Conservation (phyloP, 768 basidiomycete genomes). For the Boletus tomentosulus region DNA sequence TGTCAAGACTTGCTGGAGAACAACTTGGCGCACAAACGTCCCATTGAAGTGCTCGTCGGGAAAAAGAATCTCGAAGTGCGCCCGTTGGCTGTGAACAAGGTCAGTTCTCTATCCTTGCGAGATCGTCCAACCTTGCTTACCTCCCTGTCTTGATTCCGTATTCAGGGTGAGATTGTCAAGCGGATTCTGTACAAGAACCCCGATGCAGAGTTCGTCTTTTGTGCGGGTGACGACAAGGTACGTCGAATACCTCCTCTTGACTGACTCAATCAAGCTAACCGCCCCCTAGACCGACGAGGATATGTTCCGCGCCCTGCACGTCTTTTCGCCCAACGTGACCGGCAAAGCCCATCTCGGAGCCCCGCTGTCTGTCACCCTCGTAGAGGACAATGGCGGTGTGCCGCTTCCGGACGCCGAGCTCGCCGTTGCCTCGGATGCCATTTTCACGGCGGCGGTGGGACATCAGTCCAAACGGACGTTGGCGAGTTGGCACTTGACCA, state of each 20-base stretch:
- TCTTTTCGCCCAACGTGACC: constrained; percentile 43
- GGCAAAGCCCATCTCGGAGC: constrained; percentile 48
- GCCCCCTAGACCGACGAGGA: constrained; percentile 84
- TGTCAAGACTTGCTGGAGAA: constrained; percentile 96
- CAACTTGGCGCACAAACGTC: constrained; percentile 86
- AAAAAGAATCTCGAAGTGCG: constrained; percentile 99
- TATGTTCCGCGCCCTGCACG: constrained; percentile 90
- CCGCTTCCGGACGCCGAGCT: constrained; percentile 52
- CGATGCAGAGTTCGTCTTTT: constrained; percentile 93
- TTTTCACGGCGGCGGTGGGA: constrained; percentile 94
- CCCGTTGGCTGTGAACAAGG: constrained; percentile 93
- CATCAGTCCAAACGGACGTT: constrained; percentile 85
- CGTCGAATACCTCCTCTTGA: not conserved
- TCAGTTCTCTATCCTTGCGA: constrained; percentile 12
- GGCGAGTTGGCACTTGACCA: constrained; percentile 89
- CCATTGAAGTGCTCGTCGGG: constrained; percentile 94
- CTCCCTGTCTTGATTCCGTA: not conserved
- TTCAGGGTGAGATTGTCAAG: constrained; percentile 90
- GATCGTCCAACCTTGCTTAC: not conserved
- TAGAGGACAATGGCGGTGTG: constrained; percentile 15
- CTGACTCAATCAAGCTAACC: too few relatives aligned
- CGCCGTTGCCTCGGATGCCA: constrained; percentile 56
- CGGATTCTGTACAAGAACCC: constrained; percentile 89
- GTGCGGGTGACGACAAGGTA: constrained; percentile 97
- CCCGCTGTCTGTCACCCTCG: constrained; percentile 48